Evolutionary conservation across 2,329 filamentous ascomycete species (phyloP).

Genomic region (Fonsecaea pedrosoi): DNA sequence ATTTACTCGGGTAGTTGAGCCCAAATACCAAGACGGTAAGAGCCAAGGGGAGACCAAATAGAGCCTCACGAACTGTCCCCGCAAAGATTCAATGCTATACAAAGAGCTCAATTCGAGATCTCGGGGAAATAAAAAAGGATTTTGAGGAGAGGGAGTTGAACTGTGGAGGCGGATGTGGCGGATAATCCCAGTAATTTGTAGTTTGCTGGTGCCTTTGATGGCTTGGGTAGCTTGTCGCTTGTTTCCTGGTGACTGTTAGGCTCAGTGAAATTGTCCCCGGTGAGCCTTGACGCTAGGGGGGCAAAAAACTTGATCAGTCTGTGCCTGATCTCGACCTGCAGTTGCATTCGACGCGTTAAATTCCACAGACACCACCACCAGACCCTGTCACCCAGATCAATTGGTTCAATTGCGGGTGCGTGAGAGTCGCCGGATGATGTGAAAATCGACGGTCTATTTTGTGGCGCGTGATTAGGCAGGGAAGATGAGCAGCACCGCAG

Average conservation of each 20-base stretch:
- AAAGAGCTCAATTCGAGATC: neutral
- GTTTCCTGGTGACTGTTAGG: neutral
- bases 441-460: neutral
- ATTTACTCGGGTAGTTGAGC: neutral
- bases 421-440: constrained; percentile 1
- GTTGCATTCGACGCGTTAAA: neutral
- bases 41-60: constrained; percentile 12
- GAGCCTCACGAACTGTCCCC: constrained; percentile 21
- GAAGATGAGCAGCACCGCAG: neutral
- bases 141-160: constrained; percentile 8
- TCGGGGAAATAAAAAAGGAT: neutral
- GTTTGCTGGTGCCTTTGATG: constrained; percentile 2
- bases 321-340: neutral
- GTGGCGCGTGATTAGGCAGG: neutral
- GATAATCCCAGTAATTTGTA: constrained; percentile 23
- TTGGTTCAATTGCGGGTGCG: neutral
- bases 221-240: constrained; percentile 11
- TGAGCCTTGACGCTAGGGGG: constrained; percentile 1
- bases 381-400: neutral
- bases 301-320: neutral
- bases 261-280: constrained; percentile 1
- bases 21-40: neutral
- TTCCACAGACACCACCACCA: neutral
- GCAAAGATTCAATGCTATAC: constrained; percentile 1
- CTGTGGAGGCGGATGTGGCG: constrained; percentile 27